Conservation (phyloP, 1,284 basidiomycete species). For the Tylopilus orsonianus region DNA sequence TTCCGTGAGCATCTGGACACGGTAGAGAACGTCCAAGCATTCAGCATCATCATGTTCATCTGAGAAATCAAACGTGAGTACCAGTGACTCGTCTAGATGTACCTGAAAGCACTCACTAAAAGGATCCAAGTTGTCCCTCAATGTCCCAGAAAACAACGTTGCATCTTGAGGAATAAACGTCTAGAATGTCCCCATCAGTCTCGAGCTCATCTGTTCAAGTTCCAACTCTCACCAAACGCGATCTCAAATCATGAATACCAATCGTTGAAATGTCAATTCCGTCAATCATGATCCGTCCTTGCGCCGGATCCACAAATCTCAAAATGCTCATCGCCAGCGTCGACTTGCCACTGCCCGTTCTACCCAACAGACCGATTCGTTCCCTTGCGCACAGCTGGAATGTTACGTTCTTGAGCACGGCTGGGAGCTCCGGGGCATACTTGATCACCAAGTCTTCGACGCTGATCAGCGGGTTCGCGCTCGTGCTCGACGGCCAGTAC, state of each 20-base stretch:
- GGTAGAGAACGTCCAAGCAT: constrained; percentile 53
- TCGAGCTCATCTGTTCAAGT: not conserved
- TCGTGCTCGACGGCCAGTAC: constrained; percentile 82
- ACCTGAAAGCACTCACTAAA: constrained; percentile 48
- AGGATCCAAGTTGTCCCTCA: constrained; percentile 87
- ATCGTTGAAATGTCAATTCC: constrained; percentile 89
- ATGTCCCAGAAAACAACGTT: constrained; percentile 82
- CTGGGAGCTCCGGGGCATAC: constrained; percentile 82
- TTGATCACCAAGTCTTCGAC: constrained; percentile 78
- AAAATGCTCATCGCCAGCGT: constrained; percentile 85
- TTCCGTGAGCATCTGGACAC: constrained; percentile 55
- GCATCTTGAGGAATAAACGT: constrained; percentile 86
- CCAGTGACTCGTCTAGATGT: not conserved
- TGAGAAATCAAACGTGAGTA: constrained; percentile 23
- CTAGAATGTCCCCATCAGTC: constrained; percentile 34
- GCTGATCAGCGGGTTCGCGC: constrained; percentile 47
- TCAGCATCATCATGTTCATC: constrained; percentile 81
- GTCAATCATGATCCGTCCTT: constrained; percentile 81
- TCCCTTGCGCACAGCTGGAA: constrained; percentile 64
- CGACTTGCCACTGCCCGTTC: constrained; percentile 80
- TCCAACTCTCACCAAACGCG: constrained; percentile 56
- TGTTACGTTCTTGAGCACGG: constrained; percentile 77
- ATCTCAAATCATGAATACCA: constrained; percentile 82
- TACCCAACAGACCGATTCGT: constrained; percentile 70
- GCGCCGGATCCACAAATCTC: constrained; percentile 84